Evolutionary conservation across 192 early-diverging fungal genomes (phyloP).

Genomic region (Coemansia sp.): DNA sequence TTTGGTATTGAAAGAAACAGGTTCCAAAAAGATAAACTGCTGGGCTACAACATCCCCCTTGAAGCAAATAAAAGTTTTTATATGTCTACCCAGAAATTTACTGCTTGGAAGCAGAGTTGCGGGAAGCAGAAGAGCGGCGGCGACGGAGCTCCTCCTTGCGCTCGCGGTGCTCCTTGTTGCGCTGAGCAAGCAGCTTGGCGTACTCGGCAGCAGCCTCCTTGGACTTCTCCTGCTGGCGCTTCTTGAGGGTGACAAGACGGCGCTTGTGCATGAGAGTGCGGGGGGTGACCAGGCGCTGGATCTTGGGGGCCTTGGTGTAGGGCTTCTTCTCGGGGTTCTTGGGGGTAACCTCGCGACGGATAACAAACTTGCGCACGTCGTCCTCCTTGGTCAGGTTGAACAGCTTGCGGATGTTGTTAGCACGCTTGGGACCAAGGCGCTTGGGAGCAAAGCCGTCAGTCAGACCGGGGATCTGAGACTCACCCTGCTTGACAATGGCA

Average conservation of each 20-base stretch:
- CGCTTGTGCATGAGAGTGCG: constrained; percentile 95
- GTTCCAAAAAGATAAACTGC: constrained; percentile 9
- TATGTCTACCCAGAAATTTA: constrained; percentile 41
- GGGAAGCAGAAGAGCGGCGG: constrained; percentile 56
- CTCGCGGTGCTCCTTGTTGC: constrained; percentile 94
- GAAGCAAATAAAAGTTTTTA: constrained; percentile 22
- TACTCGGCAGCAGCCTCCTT: constrained; percentile 70
- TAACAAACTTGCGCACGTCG: constrained; percentile 99
- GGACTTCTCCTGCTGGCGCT: constrained; percentile 74
- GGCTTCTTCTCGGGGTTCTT: constrained; percentile 89
- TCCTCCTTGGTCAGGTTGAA: constrained; percentile 98
- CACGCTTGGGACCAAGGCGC: constrained; percentile 98
- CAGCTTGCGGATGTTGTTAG: constrained; percentile 98
- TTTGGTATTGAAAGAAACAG: constrained; percentile 8
- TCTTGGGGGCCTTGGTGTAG: constrained; percentile 92
- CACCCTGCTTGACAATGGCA: constrained; percentile 96
- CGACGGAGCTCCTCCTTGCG: constrained; percentile 71
- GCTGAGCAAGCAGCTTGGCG: constrained; percentile 84
- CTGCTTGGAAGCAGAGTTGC: constrained; percentile 58
- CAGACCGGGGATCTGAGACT: constrained; percentile 90
- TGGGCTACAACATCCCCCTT: constrained; percentile 13
- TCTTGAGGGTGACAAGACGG: constrained; percentile 84
- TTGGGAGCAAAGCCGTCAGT: constrained; percentile 93
- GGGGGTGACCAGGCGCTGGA: constrained; percentile 98
- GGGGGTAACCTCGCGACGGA: constrained; percentile 89